Evolutionary conservation across 768 basidiomycete genomes (phyloP), one percentile per base, ranked within the genome.

Genomic region (Phylloporus sp.): DNA sequence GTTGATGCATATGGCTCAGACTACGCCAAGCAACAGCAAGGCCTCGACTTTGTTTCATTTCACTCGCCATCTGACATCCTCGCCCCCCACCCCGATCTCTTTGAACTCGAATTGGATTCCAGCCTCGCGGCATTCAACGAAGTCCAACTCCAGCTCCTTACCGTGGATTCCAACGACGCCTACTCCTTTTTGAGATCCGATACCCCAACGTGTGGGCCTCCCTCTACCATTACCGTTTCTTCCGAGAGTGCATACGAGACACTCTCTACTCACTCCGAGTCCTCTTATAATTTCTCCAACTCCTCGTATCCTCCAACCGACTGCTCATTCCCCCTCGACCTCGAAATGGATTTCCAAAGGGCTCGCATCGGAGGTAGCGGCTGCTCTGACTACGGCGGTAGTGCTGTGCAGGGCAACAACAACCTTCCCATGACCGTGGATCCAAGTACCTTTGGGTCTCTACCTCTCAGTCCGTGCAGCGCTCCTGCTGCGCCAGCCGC

Each of bases 101-200:
- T 92, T 73, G 90, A 91, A 67, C 79, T 80, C 46, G 90, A 92
- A 71, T 79, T 92, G 62, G 89, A 90, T 71, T 75, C 74, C 29
- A 79, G 74, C 72, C 80, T 88, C 61, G 81, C 81, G 60, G 81
- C 78, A 39, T 80, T 84, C 66, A 81, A 86, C 73, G 78, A 82
- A 56, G 70, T 75, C 66, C 76, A 81, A 62, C 75, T 82, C 50
- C 80, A 84, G 65, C 76, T 83, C 55, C 73, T 83, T 58, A 78
- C 80, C 60, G 80, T 86, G 55, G 81, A 82, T 67, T 78, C 76
- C 57, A 80, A 79, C 72, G 80, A 81, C 70, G 75, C 81, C 51
- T 87, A 84, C 74, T 74, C 77, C 59, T 78, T 79, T 71, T 74
- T 84, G 57, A 77, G 84, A 68, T 75, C 81, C 50, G 80, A 80